Percentiles rank a stretch among this genome's conserved stretches.
Conservation (phyloP, 805 yeast genomes). For the Candida suzukii region DNA sequence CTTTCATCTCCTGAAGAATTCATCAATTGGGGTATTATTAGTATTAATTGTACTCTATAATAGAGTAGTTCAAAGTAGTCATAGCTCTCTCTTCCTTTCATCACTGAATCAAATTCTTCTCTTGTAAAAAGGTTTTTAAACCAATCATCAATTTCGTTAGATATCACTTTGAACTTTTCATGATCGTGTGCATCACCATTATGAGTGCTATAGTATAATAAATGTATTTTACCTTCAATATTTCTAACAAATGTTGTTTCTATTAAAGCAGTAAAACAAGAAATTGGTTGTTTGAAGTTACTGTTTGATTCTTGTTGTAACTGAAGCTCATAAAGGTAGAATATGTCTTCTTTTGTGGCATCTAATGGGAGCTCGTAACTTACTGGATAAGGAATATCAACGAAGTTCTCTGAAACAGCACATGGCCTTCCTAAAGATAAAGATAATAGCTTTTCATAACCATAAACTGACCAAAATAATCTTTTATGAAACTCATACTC, state of each 20-base stretch:
- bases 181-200: conserved; percentile 6
- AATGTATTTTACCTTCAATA: conserved; percentile 13
- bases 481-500: conserved; percentile 15
- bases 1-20: conserved; percentile 4
- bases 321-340: conserved; percentile 9
- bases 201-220: conserved; percentile 10
- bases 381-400: conserved; percentile 16
- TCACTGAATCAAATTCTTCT: conserved; percentile 5
- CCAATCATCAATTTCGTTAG: conserved; percentile 12
- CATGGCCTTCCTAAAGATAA: conserved; percentile 17
- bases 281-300: conserved; percentile 7
- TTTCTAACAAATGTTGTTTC: conserved; percentile 13
- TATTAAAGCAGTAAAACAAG: conserved; percentile 9
- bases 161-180: conserved; percentile 10
- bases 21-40: conserved; percentile 12
- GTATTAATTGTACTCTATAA: conserved; percentile 10
- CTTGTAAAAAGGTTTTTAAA: conserved; percentile 5
- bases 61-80: conserved; percentile 14
- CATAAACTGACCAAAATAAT: conserved; percentile 16
- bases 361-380: conserved; percentile 7
- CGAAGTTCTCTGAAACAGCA: conserved; percentile 13
- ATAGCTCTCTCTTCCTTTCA: conserved; percentile 12
- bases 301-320: conserved; percentile 10
- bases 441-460: conserved; percentile 13
- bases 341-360: conserved; percentile 7